A percentile compares a stretch with the other conserved stretches of the same genome.
phyloP scores from a whole-genome alignment of 345 rosid genomes.

The Citrus inodora region DNA sequence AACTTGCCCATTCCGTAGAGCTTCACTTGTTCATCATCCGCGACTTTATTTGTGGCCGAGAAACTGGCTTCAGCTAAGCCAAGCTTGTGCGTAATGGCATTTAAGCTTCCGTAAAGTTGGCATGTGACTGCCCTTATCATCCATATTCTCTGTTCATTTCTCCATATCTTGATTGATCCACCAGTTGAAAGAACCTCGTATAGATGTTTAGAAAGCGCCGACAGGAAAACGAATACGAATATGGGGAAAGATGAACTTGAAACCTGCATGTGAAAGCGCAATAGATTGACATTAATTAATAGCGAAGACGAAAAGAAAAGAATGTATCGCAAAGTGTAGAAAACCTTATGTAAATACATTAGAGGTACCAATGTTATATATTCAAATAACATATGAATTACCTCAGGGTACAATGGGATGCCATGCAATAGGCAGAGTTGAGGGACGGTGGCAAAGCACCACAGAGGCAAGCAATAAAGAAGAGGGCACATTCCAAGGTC shows the following conservation, averaged over 20 bases:
- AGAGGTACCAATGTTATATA: neutral
- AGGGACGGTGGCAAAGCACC: conserved; percentile 38
- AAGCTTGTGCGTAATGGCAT: conserved; percentile 26
- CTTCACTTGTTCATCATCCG: conserved; percentile 19
- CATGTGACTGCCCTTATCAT: conserved; percentile 36
- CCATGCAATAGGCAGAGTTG: conserved; percentile 38
- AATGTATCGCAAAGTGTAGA: too few species aligned
- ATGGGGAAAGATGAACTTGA: conserved; percentile 16
- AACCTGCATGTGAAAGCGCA: conserved; percentile 17
- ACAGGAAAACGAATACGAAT: conserved; percentile 26
- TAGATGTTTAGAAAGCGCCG: conserved; percentile 16
- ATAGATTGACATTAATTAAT: neutral
- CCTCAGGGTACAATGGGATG: conserved; percentile 40
- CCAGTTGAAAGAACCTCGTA: conserved; percentile 24
- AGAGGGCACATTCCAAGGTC: conserved; percentile 16
- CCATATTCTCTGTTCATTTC: conserved; percentile 36
- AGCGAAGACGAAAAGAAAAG: too few species aligned
- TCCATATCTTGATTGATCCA: conserved; percentile 18
- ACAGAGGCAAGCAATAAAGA: conserved; percentile 20
- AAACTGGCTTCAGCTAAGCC: conserved; percentile 36
- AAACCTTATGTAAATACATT: too few species aligned
- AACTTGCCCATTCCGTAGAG: conserved; percentile 32
- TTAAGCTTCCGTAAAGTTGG: conserved; percentile 21
- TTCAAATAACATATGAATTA: conserved; percentile 4
- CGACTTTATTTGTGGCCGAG: conserved; percentile 34